These are phyloP conservation scores for Vararia minispora DNA, from an alignment of 768 basidiomycete species.

Conservation along the genomic window DNA sequence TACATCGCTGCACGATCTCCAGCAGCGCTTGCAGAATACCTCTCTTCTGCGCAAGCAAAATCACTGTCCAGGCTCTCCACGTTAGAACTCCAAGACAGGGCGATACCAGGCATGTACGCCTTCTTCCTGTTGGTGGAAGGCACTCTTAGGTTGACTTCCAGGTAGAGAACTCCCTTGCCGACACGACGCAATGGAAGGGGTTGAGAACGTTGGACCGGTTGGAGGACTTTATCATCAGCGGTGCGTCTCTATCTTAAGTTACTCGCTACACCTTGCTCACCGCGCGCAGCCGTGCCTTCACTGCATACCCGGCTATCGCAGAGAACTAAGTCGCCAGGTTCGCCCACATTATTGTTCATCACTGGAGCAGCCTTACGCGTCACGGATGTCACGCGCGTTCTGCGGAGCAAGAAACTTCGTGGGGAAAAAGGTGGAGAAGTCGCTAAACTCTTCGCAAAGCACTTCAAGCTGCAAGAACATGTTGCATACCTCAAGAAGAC, in stretches of 20 bases:
- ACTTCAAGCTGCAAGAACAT: conserved; percentile 86
- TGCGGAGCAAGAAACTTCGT: conserved; percentile 56
- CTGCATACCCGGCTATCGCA: conserved; percentile 65
- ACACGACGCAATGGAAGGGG: conserved; percentile 65
- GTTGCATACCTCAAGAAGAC: conserved; percentile 73
- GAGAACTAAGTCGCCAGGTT: conserved; percentile 64
- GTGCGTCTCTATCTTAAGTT: conserved; percentile 27
- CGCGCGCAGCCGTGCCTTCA: conserved; percentile 46
- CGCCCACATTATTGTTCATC: conserved; percentile 79
- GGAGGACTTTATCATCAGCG: conserved; percentile 63
- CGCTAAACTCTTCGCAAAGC: conserved; percentile 92
- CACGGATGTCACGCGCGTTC: conserved; percentile 70
- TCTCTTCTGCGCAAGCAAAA: conserved; percentile 57
- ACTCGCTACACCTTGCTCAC: not conserved
- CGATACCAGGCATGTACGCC: conserved; percentile 58
- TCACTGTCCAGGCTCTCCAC: conserved; percentile 56
- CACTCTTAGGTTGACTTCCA: conserved; percentile 36
- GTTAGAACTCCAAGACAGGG: conserved; percentile 72
- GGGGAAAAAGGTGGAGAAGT: conserved; percentile 86
- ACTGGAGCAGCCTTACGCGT: conserved; percentile 86
- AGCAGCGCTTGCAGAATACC: conserved; percentile 44
- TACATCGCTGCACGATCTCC: conserved; percentile 51
- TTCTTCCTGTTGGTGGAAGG: conserved; percentile 12
- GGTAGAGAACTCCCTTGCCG: conserved; percentile 62
- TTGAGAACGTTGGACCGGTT: conserved; percentile 63